Evolutionary conservation across 208 protist genomes (phyloP), one percentile per base, ranked within the genome.

Genomic region (Angomonas ambiguus): DNA sequence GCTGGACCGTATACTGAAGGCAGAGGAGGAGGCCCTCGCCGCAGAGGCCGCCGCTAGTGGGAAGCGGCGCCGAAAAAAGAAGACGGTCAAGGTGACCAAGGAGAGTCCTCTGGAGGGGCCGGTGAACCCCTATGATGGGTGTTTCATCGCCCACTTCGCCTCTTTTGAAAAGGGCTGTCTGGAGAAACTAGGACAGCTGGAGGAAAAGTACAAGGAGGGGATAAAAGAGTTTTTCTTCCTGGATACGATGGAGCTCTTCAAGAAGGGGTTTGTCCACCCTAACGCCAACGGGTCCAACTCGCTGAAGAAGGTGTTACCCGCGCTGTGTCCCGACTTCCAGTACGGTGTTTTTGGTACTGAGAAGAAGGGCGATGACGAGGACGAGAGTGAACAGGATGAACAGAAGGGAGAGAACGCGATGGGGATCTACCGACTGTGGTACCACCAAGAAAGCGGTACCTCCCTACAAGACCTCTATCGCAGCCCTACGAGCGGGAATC

Each of bases 401-500:
- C 89, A 95, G 74, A 85, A 91, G 67, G 89, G 89, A 13, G 89
- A 92, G 67, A 95, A 95, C 57, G 89, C 85, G n/a, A 88, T 95
- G 86, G 89, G 84, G 1, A 71, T 95, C 27, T 93, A 80, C 60
- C 84, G 89, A n/a, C 63, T 95, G 64, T 95, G 89, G 89, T 80
- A 95, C 66, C 83, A 95, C 62, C 87, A 92, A 51, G 86, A 95
- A 59, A 87, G 86, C 30, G 89, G 89, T 0, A 80, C 80, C 51
- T 88, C 83, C 8, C 69, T 95, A 27, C 85, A 86, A 61, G 85
- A 94, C 53, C 56, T 92, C 2, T 74, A 85, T 63, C 77, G 77
- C 18, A 67, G 71, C 8, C 31, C 51, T 6, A 35, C 56, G 0
- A 28, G 74, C 0, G 16, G 62, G 41, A 30, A 28, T 22, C 33